Base-by-base conservation (phyloP, 2,329 filamentous ascomycete genomes). In the Amauroascus niger region DNA sequence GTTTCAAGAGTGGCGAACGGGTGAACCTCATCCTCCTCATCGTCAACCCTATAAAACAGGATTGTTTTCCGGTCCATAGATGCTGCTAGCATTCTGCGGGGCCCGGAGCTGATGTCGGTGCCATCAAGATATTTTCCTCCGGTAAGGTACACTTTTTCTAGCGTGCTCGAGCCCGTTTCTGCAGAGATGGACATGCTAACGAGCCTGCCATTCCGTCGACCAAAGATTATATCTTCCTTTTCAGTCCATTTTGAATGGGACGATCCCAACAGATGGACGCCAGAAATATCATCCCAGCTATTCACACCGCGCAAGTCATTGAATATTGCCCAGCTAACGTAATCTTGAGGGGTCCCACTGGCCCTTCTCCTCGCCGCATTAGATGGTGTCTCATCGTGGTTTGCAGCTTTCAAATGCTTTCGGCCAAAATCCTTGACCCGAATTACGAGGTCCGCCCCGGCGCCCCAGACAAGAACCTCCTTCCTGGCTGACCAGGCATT, bases 391-490 rank as follows among this genome's bases (percentile, higher is more conserved):
- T 33, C 45, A 40, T 9, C 8, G 40, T 28, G n/a, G 8, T 16
- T 46, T 6, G 44, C 37, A 24, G 26, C 28, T 20, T 44, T 57
- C 11, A 51, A 43, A 32, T 46, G 16, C 22, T 44, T 57, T 53
- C 59, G 60, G 2, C 71, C 74, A 22, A 71, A 71, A 52, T 75
- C 68, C 59, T 74, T 76, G 9, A 74, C 68, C 18, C 77, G 70
- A 54, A 81, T 57, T 3, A 78, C 66, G 8, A 84, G 62, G 54
- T 80, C 74, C 1, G 80, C 76, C 0, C 78, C 81, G 11, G 80
- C 80, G 50, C 80, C 80, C 74, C 79, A 82, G 2, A 74, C 78
- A 6, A 84, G 63, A 0, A 79, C 74, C 61, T 83, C 80, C 60
- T 72, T 74, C 58, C 77, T 70, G 46, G 76, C 69, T 45, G 66